Base-by-base conservation (phyloP, 371 early-diverging fungal genomes). In the Dinochytrium kinnereticum region DNA sequence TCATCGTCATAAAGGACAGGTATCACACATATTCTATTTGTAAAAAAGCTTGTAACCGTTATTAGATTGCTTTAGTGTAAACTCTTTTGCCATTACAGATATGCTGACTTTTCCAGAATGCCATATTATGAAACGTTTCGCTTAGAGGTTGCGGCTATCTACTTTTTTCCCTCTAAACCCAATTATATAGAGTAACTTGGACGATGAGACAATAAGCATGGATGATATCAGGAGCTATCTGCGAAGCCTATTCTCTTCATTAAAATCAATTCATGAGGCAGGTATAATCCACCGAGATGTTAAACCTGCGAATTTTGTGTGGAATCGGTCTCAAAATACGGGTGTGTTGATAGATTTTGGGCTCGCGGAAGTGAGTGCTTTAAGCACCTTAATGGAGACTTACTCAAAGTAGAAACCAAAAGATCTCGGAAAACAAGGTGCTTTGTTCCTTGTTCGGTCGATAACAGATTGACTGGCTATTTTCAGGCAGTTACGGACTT, bases 281-380 rank as follows among this genome's bases (percentile, higher is more conserved):
- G 80, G 84, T 0, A 90, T 94, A 51, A 88, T 96, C 50, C 98
- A 97, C 71, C 88, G 99, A 28, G 99, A 99, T 78, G 88, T 99
- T 59, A 99, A 99, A 77, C 99, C 99, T 0, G 89, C 91, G 66
- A 99, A 99, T 76, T 99, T 99, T 80, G 81, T 99, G 10, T 99
- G 94, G 78, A 87, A 93, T 74, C 78, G 82, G 0, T 78, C 79
- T 31, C 71, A 73, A 21, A 86, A 89, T 40, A 90, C 86, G 0
- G 99, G 99, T 2, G 87, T 93, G 19, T 80, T 99, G 21, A 96
- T 94, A 15, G 99, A 99, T 79, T 99, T 99, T 89, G 99, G 99
- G 5, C 84, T 99, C n/a, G 99, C 99, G 3, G 94, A 99, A 81
- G 84, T 86, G 5, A 5, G 5, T n/a, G n/a, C n/a, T n/a, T n/a